Percentiles rank a stretch among this genome's conserved stretches.
Evolutionary conservation across 2,329 filamentous ascomycete species (phyloP).

Genomic region (Botrytis sinoallii): DNA sequence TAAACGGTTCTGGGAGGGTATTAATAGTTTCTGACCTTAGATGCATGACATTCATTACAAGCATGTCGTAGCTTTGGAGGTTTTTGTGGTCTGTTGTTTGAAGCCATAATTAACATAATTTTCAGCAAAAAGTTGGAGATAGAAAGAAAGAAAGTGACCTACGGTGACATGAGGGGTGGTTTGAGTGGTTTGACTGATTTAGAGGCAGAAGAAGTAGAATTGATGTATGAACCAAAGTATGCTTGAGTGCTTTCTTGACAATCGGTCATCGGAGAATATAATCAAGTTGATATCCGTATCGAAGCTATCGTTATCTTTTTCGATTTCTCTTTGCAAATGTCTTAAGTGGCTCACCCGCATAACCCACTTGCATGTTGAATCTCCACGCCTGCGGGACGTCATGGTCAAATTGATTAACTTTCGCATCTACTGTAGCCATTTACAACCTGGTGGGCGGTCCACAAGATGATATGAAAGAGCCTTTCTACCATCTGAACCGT

Average conservation of each 20-base stretch:
- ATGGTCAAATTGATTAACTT: neutral
- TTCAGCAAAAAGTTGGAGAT: neutral
- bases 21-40: neutral
- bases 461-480: neutral
- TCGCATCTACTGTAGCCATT: neutral
- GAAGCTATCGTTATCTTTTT: neutral
- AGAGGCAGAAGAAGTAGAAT: no score
- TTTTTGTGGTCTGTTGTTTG: conserved; percentile 4
- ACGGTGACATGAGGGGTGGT: neutral
- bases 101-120: neutral
- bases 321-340: neutral
- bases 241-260: neutral
- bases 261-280: no score
- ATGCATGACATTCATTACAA: conserved; percentile 18
- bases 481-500: no score
- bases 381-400: neutral
- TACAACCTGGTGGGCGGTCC: neutral
- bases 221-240: neutral
- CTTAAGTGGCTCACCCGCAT: neutral
- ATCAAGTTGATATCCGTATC: neutral
- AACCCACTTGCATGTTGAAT: neutral
- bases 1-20: neutral
- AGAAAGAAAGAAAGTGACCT: neutral
- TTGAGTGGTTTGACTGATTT: neutral
- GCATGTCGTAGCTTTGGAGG: conserved; percentile 16